Percentiles rank a stretch among this genome's conserved stretches.
These are phyloP conservation scores for Corymbia citriodora DNA, from an alignment of 441 rosid genomes.

Conservation along the genomic window DNA sequence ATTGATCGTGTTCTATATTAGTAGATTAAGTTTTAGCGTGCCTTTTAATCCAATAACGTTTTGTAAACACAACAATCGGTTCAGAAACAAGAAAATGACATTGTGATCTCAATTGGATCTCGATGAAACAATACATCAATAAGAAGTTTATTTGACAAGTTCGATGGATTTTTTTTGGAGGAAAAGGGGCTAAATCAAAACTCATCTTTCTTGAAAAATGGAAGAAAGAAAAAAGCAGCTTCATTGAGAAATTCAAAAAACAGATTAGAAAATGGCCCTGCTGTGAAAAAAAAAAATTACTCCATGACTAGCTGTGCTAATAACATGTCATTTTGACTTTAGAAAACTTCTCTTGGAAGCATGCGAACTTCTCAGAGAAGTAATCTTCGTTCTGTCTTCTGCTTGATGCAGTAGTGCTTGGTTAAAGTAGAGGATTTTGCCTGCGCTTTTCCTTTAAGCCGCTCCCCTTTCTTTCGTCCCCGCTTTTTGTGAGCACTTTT, in stretches of 20 bases:
- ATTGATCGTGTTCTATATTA: background rate
- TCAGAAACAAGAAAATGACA: no score
- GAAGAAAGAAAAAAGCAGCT: no score
- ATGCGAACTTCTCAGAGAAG: background rate
- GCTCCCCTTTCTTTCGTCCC: background rate
- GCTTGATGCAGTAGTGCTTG: background rate
- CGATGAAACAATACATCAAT: no score
- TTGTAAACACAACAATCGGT: background rate
- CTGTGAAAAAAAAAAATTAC: background rate
- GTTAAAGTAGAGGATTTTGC: background rate
- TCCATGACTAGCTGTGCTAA: background rate
- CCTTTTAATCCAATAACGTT: background rate
- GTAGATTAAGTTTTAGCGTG: accelerated
- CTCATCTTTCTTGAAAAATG: no score
- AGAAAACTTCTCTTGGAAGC: background rate
- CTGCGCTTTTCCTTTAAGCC: accelerated
- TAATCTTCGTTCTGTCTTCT: background rate
- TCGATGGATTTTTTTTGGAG: no score
- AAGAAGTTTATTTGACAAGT: no score
- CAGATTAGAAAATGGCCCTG: no score
- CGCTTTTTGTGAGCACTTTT: background rate
- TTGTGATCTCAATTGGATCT: no score
- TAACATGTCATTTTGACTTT: background rate
- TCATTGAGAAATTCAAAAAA: no score
- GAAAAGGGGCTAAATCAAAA: no score